Evolutionary conservation across 495 filamentous ascomycete species (phyloP), one percentile per base, ranked within the genome.

Genomic region (Lasiosphaeria miniovina): DNA sequence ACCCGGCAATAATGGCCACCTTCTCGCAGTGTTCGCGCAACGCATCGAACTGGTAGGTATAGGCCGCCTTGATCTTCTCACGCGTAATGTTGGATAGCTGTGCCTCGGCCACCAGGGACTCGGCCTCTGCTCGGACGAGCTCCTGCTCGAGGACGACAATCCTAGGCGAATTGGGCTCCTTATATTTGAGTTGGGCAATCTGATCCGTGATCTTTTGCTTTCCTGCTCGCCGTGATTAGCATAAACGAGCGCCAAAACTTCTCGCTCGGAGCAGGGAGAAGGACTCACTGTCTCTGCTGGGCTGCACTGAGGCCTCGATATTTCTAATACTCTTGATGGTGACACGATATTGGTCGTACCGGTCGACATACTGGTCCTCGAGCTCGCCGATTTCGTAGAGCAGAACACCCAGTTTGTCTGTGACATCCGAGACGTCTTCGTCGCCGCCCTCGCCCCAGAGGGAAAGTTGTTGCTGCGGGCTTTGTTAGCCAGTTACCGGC

Each of bases 171-270:
- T 95, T 95, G 36, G 94, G 94, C 73, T 98, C 95, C 79, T 98
- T 98, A 86, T 98, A 98, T 76, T 98, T 98, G 55, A 98, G 85
- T 74, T 98, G 94, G 15, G 94, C 93, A 65, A 98, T 98, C 67
- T 98, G 90, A 71, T 98, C 95, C 69, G 91, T 96, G 74, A 98
- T 98, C 79, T 98, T 98, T 75, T 98, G 94, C 77, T 98, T 98
- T 71, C 92, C 91, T 90, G 60, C 50, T 54, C 7, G n/a, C 24
- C 24, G 11, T 32, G 24, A 48, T 70, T 41, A 68, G 61, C 52
- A 36, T 24, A 15, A 9, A 14, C 12, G 11, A 46, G 11, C 8
- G 4, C 2, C 31, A 0, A 7, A 35, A 33, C 4, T 6, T 24
- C 1, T 10, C 11, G 33, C 3, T 3, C 9, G 36, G 48, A 12